Evolutionary conservation across 2,329 filamentous ascomycete species (phyloP), one percentile per base, ranked within the genome.

Genomic region (Xylariaceae sp.): DNA sequence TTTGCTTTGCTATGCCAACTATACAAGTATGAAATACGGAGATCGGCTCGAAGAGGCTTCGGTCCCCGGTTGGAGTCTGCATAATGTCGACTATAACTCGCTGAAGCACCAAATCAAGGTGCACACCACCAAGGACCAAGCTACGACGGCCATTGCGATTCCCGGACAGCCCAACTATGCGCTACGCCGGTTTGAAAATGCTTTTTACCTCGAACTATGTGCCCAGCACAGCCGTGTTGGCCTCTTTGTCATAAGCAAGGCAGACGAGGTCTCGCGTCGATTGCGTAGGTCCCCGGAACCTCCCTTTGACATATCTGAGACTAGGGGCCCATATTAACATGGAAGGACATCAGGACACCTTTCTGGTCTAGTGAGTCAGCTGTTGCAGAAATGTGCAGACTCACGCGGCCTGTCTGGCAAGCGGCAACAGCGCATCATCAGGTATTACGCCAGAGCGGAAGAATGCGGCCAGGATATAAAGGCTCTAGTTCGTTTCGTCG

Each of bases 31-130:
- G 83, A 87, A 88, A 71, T 88, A 83, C 74, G 83, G 83, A 47
- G 72, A 85, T 49, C 82, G 78, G 45, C 73, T 92, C 46, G 78
- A 82, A 59, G 73, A 78, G 63, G 76, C 85, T 60, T 89, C 85
- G 32, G 85, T 88, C 56, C 85, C 85, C 48, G 79, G 84, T 75
- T 92, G 85, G 85, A 84, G 76, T 55, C 73, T 86, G 49, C 83
- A 89, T 60, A 92, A 94, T 63, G 79, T 94, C 63, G 87, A 92
- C 62, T 94, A 94, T 70, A 87, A 90, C 60, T 84, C 85, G 34
- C 74, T 94, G 48, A 94, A 94, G 64, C 75, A 85, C 60, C 73
- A 86, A 55, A 90, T 94, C 69, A 92, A 90, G 61, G 75, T 75
- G 44, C 77, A 88, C 57, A 94, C 87, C 2, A 83, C 81, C 9